Evolutionary conservation across 371 early-diverging fungal species (phyloP).

Genomic region (Rhizomucor pusillus): DNA sequence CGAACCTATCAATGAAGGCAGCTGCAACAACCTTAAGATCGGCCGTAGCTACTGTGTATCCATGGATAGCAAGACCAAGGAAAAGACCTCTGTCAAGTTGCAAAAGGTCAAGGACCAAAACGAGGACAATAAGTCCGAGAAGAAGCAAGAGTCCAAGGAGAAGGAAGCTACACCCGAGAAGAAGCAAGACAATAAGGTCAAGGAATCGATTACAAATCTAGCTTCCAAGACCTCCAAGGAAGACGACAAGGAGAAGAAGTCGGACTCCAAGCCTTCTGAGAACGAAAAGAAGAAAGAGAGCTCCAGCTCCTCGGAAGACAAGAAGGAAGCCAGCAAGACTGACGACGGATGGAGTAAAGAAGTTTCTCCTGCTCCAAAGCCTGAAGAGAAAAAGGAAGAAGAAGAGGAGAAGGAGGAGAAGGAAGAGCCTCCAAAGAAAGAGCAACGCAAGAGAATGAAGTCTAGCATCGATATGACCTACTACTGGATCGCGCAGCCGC

Average conservation of each 20-base stretch:
- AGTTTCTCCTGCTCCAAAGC: constrained; percentile 4
- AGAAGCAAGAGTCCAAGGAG: not conserved
- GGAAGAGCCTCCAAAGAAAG: constrained; percentile 1
- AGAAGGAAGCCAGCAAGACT: too few relatives aligned
- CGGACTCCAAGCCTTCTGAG: not conserved
- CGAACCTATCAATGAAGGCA: constrained; percentile 13
- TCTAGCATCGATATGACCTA: constrained; percentile 18
- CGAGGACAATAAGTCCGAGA: not conserved
- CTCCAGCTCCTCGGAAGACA: too few relatives aligned
- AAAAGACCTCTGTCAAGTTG: not conserved
- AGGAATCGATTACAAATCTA: not conserved
- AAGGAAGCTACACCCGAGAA: constrained; percentile 1
- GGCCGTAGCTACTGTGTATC: constrained; percentile 22
- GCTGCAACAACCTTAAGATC: constrained; percentile 21
- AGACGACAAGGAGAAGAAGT: not conserved
- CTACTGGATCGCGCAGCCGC: constrained; percentile 28
- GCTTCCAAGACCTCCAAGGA: constrained; percentile 6
- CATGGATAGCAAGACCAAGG: constrained; percentile 1
- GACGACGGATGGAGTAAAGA: constrained; percentile 5
- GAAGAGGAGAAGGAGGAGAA: constrained; percentile 5
- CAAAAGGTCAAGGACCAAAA: not conserved
- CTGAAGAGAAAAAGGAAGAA: constrained; percentile 2
- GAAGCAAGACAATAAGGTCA: constrained; percentile 7
- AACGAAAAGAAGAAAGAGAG: constrained; percentile 4
- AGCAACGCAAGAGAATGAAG: constrained; percentile 15